Conservation (phyloP, 2,329 filamentous ascomycete genomes). For the Colletotrichum navitas region DNA sequence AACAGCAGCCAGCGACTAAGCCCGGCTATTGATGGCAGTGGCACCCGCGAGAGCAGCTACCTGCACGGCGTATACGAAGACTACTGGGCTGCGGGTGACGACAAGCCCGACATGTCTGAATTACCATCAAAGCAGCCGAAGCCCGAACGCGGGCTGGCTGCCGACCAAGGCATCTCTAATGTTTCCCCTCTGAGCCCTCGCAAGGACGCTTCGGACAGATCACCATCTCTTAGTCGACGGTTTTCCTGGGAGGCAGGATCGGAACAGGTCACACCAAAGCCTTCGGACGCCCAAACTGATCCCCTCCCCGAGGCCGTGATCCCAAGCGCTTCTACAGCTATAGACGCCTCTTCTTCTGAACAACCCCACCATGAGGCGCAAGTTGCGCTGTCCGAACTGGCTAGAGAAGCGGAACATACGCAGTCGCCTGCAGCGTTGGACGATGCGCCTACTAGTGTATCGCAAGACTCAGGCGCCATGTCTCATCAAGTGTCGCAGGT, state of each 20-base stretch:
- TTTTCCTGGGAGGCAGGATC: constrained; percentile 59
- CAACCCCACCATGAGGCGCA: background rate
- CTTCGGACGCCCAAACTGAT: constrained; percentile 11
- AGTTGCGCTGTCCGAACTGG: constrained; percentile 1
- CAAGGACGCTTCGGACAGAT: constrained; percentile 29
- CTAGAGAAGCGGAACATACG: constrained; percentile 11
- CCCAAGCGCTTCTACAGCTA: background rate
- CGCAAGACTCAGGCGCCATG: constrained; percentile 35
- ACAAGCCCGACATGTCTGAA: constrained; percentile 48
- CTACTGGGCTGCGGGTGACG: constrained; percentile 70
- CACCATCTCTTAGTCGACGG: constrained; percentile 43
- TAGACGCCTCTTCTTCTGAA: background rate
- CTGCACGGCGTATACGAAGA: constrained; percentile 75
- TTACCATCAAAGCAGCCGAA: constrained; percentile 18
- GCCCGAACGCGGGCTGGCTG: background rate
- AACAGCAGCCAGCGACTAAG: constrained; percentile 7
- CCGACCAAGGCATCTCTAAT: constrained; percentile 15
- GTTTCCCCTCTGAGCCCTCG: constrained; percentile 42
- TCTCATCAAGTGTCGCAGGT: constrained; percentile 55
- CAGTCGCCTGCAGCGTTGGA: constrained; percentile 8
- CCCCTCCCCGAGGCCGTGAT: constrained; percentile 4
- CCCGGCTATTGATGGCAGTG: constrained; percentile 21
- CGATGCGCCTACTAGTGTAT: constrained; percentile 19
- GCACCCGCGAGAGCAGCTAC: constrained; percentile 69
- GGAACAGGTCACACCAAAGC: constrained; percentile 43